Percentiles rank a stretch among this genome's conserved stretches.
Conservation (phyloP, 2,329 filamentous ascomycete genomes). For the Aspergillus novofumigatus region DNA sequence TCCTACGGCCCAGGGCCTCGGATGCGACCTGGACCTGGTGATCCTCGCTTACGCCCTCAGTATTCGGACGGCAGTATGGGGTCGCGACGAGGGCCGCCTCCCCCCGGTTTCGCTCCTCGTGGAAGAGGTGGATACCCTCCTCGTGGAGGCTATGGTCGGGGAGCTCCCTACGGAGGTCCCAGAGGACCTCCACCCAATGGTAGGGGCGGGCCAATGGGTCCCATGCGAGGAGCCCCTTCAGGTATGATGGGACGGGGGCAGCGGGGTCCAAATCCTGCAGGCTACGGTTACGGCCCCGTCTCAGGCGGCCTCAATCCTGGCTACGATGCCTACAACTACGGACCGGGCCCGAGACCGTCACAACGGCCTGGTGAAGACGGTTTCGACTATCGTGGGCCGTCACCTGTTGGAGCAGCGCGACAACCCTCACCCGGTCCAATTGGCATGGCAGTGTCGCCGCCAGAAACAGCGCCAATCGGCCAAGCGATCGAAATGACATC, state of each 20-base stretch:
- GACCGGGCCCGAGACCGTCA: slow-evolving; percentile 18
- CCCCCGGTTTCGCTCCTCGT: slow-evolving; percentile 46
- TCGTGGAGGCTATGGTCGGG: slow-evolving; percentile 43
- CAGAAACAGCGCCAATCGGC: slow-evolving; percentile 46
- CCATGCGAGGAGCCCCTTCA: slow-evolving; percentile 30
- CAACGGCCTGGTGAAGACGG: slow-evolving; percentile 23
- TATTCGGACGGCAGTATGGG: slow-evolving; percentile 46
- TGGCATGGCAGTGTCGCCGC: slow-evolving; percentile 30
- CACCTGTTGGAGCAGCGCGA: slow-evolving; percentile 17
- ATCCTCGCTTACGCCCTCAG: slow-evolving; percentile 43
- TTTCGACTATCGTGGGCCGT: slow-evolving; percentile 23
- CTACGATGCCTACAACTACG: slow-evolving; percentile 33
- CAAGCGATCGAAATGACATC: slow-evolving; percentile 80
- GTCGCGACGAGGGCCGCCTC: slow-evolving; percentile 36
- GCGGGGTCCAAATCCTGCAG: slow-evolving; percentile 46
- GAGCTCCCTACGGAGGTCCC: slow-evolving; percentile 35
- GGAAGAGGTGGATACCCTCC: slow-evolving; percentile 54
- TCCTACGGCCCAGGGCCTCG: slow-evolving; percentile 25
- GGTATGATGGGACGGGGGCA: slow-evolving; percentile 43
- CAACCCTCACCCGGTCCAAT: slow-evolving; percentile 31
- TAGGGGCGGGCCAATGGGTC: slow-evolving; percentile 41
- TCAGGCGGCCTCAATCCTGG: slow-evolving; percentile 30
- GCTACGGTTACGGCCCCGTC: slow-evolving; percentile 52
- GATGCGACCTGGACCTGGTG: slow-evolving; percentile 40
- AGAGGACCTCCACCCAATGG: slow-evolving; percentile 35